Evolutionary conservation across 2,329 filamentous ascomycete genomes (phyloP).

Genomic region (Trichoderma sp.): DNA sequence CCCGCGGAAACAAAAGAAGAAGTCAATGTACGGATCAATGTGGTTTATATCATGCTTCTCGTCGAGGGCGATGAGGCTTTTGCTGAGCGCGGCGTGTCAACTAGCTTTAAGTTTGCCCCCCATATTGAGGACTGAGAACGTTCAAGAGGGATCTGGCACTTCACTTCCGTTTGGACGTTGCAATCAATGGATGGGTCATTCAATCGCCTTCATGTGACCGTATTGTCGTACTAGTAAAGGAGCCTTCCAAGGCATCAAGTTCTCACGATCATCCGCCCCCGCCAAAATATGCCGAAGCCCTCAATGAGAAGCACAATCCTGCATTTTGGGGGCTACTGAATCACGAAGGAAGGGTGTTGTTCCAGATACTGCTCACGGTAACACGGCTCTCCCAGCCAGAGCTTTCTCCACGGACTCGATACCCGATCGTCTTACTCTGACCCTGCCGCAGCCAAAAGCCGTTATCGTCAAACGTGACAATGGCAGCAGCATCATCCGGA

Average conservation of each 20-base stretch:
- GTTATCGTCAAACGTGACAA: slow-evolving; percentile 18
- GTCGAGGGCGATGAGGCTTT: slow-evolving; percentile 3
- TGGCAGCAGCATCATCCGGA: neutral
- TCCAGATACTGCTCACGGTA: slow-evolving; percentile 16
- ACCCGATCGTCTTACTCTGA: slow-evolving; percentile 10
- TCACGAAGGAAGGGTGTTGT: slow-evolving; percentile 11
- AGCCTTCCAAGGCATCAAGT: no score
- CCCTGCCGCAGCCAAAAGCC: slow-evolving; percentile 14
- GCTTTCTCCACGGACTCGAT: slow-evolving; percentile 8
- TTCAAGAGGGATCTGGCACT: no score
- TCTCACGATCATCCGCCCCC: no score
- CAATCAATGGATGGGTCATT: no score
- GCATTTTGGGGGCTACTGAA: no score
- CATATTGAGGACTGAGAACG: no score
- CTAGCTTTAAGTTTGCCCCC: slow-evolving; percentile 1
- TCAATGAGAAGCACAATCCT: no score
- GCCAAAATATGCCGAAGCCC: no score
- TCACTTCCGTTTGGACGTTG: no score
- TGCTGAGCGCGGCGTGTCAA: neutral
- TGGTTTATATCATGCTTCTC: neutral
- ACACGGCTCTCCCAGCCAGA: slow-evolving; percentile 16
- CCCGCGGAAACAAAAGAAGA: slow-evolving; percentile 3
- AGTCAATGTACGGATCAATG: neutral
- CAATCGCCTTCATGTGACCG: no score
- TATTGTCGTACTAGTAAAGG: no score